Base-by-base conservation (phyloP, 2,329 filamentous ascomycete species). In the Phyllosticta capitalensis region DNA sequence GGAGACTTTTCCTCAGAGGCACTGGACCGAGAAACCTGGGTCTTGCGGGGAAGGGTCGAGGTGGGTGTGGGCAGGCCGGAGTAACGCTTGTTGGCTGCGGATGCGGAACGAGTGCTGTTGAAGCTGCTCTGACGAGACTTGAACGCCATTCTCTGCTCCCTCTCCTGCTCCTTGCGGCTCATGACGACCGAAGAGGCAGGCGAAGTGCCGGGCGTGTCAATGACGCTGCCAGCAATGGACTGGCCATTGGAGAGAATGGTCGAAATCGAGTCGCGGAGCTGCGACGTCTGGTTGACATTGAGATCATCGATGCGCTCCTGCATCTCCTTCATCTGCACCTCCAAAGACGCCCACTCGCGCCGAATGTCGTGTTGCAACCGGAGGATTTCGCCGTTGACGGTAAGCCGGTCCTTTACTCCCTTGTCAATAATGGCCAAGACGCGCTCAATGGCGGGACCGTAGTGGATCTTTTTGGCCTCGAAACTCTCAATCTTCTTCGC, bases 351-450 rank as follows among this genome's bases (percentile, higher is more conserved):
- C 83, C 92, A 95, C 66, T 87, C 86, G n/a, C 84, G 80, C 67
- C 90, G 86, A 77, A 96, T 88, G 67, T 97, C 92, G 6, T 85
- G 83, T 67, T 96, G 87, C 30, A 97, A 78, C 52, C 91, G 84
- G 26, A 97, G 74, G 63, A 97, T 94, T 74, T 97, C 94, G 52
- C 94, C 94, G 69, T 99, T 97, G 59, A 97, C 90, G 0, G 94
- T 97, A 55, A 96, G 79, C n/a, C 94, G 85, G 68, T 97, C 91
- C 69, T 89, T 89, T 67, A 97, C 88, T n/a, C 94, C 94, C 69
- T 90, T 92, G 66, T 96, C 90, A 55, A 97, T 96, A 69, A 97
- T 95, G 48, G 87, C 86, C 19, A 97, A 76, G 7, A 99, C 90
- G 50, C 92, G 84, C 70, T 94, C 90, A 69, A 99, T 95, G 1